Base-by-base conservation (phyloP, 768 basidiomycete genomes). In the Leccinum barrowsii region DNA sequence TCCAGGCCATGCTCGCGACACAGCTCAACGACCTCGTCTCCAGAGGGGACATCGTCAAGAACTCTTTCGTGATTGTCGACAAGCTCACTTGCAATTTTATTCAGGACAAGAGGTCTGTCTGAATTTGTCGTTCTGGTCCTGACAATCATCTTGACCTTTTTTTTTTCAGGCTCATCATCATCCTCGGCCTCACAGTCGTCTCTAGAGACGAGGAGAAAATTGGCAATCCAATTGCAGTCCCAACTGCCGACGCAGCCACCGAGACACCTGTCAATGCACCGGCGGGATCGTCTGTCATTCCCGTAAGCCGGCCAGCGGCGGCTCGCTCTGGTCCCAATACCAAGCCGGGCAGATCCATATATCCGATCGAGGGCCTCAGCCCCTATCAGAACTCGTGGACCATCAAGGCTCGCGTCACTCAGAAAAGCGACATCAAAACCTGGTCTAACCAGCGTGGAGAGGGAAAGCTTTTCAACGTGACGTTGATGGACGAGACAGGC, bases 341-440 rank as follows among this genome's bases (percentile, higher is more conserved):
- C 17, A 65, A 56, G 57, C 47, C 55, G 35, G 65, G 67, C 24
- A 73, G 70, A 40, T 67, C 69, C 12, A 71, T 86, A 32, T 87
- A 87, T 73, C 96, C 95, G 2, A 98, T 99, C 63, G 96, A 97
- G 70, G 90, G 87, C 5, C 82, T 98, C 48, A 94, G 90, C 68
- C 96, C 96, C 8, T 98, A 98, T 67, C 94, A 97, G 74, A 98
- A 96, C 77, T 92, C 92, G 73, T 99, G 97, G 97, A 94, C 92
- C 10, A 96, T 98, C 79, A 94, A 94, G 71, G 96, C 92, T 28
- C 88, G 92, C 44, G 92, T 98, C 51, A 90, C 86, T 12, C 84
- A 90, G 61, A 98, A 96, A 73, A 84, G 85, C 1, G 97, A 98
- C 0, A 85, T 98, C 67, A 88, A 84, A 65, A 82, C 83, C n/a